Percentiles rank a stretch among this genome's conserved stretches.
Evolutionary conservation across 2,329 filamentous ascomycete genomes (phyloP).

Genomic region (Pseudocercospora pini-densiflorae): DNA sequence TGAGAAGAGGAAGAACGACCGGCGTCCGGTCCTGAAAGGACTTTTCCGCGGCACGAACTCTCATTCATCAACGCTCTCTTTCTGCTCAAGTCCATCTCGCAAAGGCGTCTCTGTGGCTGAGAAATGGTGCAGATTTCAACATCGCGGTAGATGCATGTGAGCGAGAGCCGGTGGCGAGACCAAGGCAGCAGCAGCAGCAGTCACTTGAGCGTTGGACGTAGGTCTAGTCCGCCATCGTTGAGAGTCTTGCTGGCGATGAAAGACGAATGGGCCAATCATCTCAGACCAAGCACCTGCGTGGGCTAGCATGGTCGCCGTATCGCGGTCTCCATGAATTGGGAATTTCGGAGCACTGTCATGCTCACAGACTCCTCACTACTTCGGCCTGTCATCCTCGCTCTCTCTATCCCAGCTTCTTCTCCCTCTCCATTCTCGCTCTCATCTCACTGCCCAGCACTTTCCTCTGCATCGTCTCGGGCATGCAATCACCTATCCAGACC

Average conservation of each 20-base stretch:
- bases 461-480: constrained; percentile 1
- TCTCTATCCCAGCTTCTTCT: neutral
- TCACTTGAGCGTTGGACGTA: neutral
- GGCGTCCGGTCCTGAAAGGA: neutral
- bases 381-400: neutral
- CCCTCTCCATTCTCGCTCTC: constrained; percentile 2
- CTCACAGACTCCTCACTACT: neutral
- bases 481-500: neutral
- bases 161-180: neutral
- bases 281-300: no score
- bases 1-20: neutral
- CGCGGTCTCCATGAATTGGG: no score
- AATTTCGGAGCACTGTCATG: neutral
- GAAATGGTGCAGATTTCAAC: neutral
- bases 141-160: neutral
- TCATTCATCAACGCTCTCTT: no score
- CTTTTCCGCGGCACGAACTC: neutral
- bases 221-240: neutral
- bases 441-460: neutral
- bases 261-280: neutral
- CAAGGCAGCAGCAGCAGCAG: neutral
- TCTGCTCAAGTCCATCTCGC: no score
- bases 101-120: no score
- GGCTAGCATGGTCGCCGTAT: no score
- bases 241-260: neutral